A percentile compares a stretch with the other conserved stretches of the same genome.
Conservation (phyloP, 1,139 yeast species). For the Casaregolazyma suthepensis region DNA sequence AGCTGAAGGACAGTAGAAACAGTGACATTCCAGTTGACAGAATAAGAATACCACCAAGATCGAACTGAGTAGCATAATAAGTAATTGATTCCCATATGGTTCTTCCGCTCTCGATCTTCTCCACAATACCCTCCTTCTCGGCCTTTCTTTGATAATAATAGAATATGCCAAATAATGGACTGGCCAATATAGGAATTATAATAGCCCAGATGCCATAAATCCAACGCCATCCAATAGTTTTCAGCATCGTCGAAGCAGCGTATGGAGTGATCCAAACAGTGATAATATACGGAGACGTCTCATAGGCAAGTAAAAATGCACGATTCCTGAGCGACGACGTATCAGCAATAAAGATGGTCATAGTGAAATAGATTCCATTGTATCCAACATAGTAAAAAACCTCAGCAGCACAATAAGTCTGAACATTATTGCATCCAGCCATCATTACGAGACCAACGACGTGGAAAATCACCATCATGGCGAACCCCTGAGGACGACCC, state of each 20-base stretch:
- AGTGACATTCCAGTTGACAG: constrained; percentile 32
- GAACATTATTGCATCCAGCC: constrained; percentile 27
- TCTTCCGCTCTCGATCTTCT: constrained; percentile 16
- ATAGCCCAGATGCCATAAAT: constrained; percentile 35
- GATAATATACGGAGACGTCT: constrained; percentile 28
- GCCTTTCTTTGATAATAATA: constrained; percentile 29
- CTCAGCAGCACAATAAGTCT: constrained; percentile 28
- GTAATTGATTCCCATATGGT: constrained; percentile 16
- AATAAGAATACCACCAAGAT: constrained; percentile 33
- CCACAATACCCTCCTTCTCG: constrained; percentile 17
- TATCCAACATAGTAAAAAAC: constrained; percentile 29
- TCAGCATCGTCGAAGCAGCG: constrained; percentile 23
- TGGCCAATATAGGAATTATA: constrained; percentile 30
- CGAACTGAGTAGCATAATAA: constrained; percentile 30
- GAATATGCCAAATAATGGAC: constrained; percentile 29
- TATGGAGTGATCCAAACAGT: constrained; percentile 29
- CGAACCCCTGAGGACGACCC: constrained; percentile 34
- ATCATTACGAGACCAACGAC: constrained; percentile 28
- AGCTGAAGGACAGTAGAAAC: constrained; percentile 35
- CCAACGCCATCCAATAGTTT: constrained; percentile 31
- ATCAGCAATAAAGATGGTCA: constrained; percentile 29
- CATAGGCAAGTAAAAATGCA: constrained; percentile 29
- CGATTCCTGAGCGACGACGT: constrained; percentile 29
- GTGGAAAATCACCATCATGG: constrained; percentile 19
- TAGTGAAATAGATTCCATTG: constrained; percentile 22